These are phyloP conservation scores for Sporothrix dimorphospora DNA, from an alignment of 2,329 filamentous ascomycete species.

Conservation along the genomic window DNA sequence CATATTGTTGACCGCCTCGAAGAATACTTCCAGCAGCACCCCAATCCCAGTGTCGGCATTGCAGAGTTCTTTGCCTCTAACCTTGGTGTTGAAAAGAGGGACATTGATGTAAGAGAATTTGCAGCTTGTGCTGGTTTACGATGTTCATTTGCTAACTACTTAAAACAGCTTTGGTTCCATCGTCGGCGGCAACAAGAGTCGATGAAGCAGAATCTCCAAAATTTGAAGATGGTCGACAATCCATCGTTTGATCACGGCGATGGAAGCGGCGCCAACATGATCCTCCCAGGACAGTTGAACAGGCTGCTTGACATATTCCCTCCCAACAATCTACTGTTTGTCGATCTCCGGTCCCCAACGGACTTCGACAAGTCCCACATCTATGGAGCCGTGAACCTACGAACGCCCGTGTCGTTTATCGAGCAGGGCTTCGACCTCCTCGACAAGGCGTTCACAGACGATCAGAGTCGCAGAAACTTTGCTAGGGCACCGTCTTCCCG, in stretches of 20 bases:
- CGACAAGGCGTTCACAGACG: constrained; percentile 53
- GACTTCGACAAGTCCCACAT: constrained; percentile 58
- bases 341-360: constrained; percentile 53
- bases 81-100: constrained; percentile 54
- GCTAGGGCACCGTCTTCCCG: constrained; percentile 51
- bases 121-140: neutral
- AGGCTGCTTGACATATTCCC: constrained; percentile 55
- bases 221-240: constrained; percentile 47
- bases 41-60: constrained; percentile 53
- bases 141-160: neutral
- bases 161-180: constrained; percentile 53
- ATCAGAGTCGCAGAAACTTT: constrained; percentile 52
- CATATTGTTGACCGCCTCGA: constrained; percentile 57
- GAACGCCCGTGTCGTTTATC: constrained; percentile 54
- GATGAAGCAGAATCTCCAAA: constrained; percentile 50
- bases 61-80: constrained; percentile 59
- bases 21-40: constrained; percentile 55
- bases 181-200: constrained; percentile 55
- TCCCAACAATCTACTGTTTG: constrained; percentile 50
- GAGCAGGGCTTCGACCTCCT: constrained; percentile 54
- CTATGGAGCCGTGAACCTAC: constrained; percentile 55
- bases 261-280: constrained; percentile 47
- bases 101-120: constrained; percentile 45
- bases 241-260: constrained; percentile 33
- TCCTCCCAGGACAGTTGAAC: constrained; percentile 56